phyloP scores from a whole-genome alignment of 345 rosid species.

The Mercurialis annua region DNA sequence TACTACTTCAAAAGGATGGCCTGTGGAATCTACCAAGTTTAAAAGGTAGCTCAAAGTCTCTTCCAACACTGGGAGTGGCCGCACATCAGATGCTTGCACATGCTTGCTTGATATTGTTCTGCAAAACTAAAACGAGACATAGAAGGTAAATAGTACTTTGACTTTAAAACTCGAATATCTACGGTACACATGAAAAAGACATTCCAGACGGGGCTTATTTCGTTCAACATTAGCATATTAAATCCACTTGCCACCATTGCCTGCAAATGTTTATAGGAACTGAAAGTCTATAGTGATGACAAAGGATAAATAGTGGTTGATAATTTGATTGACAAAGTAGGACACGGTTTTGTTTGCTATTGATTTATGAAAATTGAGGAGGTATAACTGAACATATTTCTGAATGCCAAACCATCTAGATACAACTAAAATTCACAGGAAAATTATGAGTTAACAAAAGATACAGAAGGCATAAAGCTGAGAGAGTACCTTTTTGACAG shows the following conservation, averaged over 20 bases:
- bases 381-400: background rate
- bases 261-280: background rate
- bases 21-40: conserved; percentile 50
- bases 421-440: background rate
- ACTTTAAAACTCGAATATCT: background rate
- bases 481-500: conserved; percentile 72
- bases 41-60: conserved; percentile 70
- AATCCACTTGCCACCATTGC: background rate
- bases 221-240: background rate
- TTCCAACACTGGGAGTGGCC: conserved; percentile 72
- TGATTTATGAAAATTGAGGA: background rate
- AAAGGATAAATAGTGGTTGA: background rate
- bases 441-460: background rate
- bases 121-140: conserved; percentile 62
- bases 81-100: conserved; percentile 54
- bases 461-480: background rate
- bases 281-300: background rate
- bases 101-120: conserved; percentile 69
- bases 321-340: background rate
- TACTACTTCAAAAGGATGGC: conserved; percentile 69
- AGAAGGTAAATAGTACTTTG: background rate
- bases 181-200: background rate
- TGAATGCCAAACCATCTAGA: background rate
- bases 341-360: too few species aligned
- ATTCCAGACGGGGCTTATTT: background rate